phyloP scores from a whole-genome alignment of 768 basidiomycete species.

The Lactarius quietus region DNA sequence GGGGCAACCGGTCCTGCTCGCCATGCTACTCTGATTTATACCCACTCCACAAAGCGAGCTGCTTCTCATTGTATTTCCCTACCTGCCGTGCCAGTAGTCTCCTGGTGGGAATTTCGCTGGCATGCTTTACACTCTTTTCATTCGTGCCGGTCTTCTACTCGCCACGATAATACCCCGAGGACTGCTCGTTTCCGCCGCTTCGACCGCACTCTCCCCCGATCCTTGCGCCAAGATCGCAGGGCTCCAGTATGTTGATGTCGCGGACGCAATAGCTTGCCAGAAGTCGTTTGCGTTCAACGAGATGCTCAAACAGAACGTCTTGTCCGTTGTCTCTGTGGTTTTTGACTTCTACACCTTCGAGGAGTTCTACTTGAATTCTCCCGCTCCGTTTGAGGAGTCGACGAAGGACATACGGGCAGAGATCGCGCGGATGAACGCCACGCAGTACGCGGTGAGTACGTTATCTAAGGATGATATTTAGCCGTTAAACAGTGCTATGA shows the following conservation, averaged over 20 bases:
- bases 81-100: background rate
- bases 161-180: background rate
- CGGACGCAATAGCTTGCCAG: slow-evolving; percentile 47
- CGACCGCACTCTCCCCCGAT: slow-evolving; percentile 25
- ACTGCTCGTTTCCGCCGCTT: background rate
- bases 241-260: slow-evolving; percentile 44
- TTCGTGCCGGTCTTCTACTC: background rate
- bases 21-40: background rate
- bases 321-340: slow-evolving; percentile 34
- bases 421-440: slow-evolving; percentile 45
- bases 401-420: slow-evolving; percentile 51
- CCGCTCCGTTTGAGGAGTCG: slow-evolving; percentile 42
- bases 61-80: background rate
- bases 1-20: background rate
- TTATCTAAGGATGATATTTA: background rate
- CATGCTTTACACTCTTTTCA: slow-evolving; percentile 4
- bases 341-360: slow-evolving; percentile 43
- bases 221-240: slow-evolving; percentile 38
- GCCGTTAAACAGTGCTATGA: background rate
- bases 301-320: slow-evolving; percentile 37
- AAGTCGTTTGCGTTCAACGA: slow-evolving; percentile 40
- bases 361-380: slow-evolving; percentile 37
- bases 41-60: background rate
- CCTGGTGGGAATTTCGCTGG: background rate
- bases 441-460: slow-evolving; percentile 42